Percentiles rank a stretch among this genome's conserved stretches.
phyloP scores from a whole-genome alignment of 768 basidiomycete species.

The Mrakia blollopis region DNA sequence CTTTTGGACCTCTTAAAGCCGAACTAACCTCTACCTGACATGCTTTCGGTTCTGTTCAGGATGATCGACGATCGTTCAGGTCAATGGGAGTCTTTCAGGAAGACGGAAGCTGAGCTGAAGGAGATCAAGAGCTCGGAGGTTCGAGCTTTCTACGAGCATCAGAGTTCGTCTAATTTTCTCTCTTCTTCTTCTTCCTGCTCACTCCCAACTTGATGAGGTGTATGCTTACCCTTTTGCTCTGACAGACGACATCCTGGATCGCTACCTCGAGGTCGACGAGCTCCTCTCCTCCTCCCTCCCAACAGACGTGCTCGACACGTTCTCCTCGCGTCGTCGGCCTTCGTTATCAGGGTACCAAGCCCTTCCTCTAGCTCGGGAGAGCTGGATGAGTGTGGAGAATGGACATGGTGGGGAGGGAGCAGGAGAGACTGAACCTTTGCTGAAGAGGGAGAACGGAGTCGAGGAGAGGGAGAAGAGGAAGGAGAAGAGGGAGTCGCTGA shows the following conservation, averaged over 20 bases:
- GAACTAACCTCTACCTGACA: neutral
- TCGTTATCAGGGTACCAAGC: neutral
- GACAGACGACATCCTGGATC: conserved; percentile 15
- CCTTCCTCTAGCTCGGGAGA: neutral
- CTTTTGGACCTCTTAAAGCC: neutral
- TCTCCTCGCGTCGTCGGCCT: neutral
- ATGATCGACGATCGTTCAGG: neutral
- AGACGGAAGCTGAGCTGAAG: conserved; percentile 7
- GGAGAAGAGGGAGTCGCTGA: neutral
- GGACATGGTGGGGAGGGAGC: neutral
- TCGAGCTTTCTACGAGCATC: conserved; percentile 8
- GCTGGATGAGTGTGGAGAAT: neutral
- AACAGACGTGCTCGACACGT: conserved; percentile 11
- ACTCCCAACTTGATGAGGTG: too few relatives aligned
- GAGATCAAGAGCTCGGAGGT: conserved; percentile 1
- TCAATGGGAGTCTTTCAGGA: neutral
- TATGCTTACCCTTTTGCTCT: neutral
- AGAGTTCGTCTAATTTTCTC: neutral
- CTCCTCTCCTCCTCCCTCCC: conserved; percentile 24
- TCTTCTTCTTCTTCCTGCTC: neutral
- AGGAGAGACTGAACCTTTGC: neutral
- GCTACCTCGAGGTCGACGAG: conserved; percentile 18
- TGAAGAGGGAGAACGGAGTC: neutral
- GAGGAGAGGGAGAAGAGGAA: conserved; percentile 16
- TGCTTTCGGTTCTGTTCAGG: neutral